Evolutionary conservation across 2,329 filamentous ascomycete species (phyloP), one percentile per base, ranked within the genome.

Genomic region (Phymatotrichopsis omnivora): DNA sequence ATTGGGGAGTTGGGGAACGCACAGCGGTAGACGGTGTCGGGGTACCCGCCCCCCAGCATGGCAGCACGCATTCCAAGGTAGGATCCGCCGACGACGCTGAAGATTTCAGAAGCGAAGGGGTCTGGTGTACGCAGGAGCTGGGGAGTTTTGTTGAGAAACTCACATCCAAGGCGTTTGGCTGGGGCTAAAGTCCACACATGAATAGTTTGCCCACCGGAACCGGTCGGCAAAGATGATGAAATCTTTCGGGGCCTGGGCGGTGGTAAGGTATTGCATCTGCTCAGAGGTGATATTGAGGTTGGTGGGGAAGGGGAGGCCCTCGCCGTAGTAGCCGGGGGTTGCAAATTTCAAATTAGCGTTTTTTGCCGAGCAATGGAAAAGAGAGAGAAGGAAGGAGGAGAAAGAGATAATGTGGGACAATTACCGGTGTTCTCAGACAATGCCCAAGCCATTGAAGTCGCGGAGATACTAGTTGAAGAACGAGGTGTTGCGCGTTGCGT

Each of bases 251-350:
- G 67, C 65, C 49, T 69, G 66, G 27, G 62, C 59, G 8, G 62
- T 67, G 16, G 60, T 68, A 30, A 68, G 59, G 45, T 65, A 69
- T 35, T 61, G 52, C 40, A 66, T 61, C n/a, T 65, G 56, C 37
- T 68, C 65, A 1, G 62, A 53, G 1, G 61, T 57, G 0, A 64
- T 67, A 7, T 63, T 56, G 2, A 55, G 51, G 38, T 57, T 61
- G 20, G 66, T 49, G 4, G 62, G 59, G 47, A 60, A 67, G 1
- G 65, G 65, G 19, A 60, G 55, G 6, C 64, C 66, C 4, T 65
- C 55, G 32, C 65, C 66, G 36, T 68, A 68, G 54, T 68, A 68
- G 44, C 64, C 65, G 23, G n/a, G n/a, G n/a, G n/a, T n/a, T n/a
- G n/a, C 11, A 28, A 29, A 17, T 20, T 8, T 12, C 11, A 30